Evolutionary conservation across 23 red algal species (phyloP).

Genomic region (Gracilaria gracilis): DNA sequence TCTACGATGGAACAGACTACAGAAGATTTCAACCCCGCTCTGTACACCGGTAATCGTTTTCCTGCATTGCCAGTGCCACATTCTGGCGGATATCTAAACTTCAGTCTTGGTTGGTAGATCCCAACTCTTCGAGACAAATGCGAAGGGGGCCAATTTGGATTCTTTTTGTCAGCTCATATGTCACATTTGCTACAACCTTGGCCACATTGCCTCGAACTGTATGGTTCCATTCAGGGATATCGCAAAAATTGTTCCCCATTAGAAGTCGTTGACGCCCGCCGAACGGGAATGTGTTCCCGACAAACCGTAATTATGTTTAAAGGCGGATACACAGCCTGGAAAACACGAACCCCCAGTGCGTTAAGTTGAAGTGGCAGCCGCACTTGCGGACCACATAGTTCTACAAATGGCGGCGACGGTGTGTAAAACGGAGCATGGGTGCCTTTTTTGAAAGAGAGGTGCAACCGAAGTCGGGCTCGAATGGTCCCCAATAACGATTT

Average conservation of each 20-base stretch:
- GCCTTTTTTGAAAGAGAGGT: not conserved
- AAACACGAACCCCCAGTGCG: not conserved
- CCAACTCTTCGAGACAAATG: too few relatives aligned
- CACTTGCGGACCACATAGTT: too few relatives aligned
- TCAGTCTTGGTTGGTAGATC: too few relatives aligned
- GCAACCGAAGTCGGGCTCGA: not conserved
- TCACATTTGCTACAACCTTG: constrained; percentile 2
- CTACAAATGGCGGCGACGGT: not conserved
- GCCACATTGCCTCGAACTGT: constrained; percentile 23
- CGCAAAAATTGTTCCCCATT: not conserved
- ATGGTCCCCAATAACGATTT: not conserved
- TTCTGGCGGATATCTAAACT: not conserved
- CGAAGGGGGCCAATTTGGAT: too few relatives aligned
- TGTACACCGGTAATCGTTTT: not conserved
- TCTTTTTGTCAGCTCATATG: not conserved
- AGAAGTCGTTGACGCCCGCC: constrained; percentile 11
- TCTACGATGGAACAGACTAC: too few relatives aligned
- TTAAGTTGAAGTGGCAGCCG: not conserved
- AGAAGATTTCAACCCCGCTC: not conserved
- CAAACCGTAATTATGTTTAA: not conserved
- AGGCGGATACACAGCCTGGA: not conserved
- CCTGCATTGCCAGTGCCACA: too few relatives aligned
- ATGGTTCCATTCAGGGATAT: not conserved
- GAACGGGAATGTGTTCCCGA: constrained; percentile 2
- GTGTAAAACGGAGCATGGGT: not conserved